Conservation (phyloP, 2,329 filamentous ascomycete genomes). For the Trichoderma polysporum region DNA sequence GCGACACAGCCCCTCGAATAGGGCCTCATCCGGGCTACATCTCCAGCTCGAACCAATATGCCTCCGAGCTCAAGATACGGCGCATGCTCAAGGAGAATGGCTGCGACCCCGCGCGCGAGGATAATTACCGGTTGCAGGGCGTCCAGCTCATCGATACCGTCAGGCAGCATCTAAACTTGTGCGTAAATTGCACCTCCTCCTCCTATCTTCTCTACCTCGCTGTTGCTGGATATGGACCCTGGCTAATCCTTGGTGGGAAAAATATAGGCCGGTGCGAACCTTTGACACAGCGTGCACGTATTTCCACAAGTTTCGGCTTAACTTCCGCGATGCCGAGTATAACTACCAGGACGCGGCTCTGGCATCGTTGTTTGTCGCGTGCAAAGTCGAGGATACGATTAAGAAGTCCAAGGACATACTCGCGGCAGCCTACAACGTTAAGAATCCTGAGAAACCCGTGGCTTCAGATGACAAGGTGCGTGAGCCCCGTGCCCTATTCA, state of each 20-base stretch:
- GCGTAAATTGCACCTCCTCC: conserved; percentile 44
- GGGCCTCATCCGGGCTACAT: conserved; percentile 51
- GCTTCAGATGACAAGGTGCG: conserved; percentile 79
- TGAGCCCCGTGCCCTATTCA: neutral
- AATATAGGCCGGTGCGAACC: conserved; percentile 74
- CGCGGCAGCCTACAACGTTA: conserved; percentile 85
- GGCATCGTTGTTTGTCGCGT: conserved; percentile 85
- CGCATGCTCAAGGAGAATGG: conserved; percentile 67
- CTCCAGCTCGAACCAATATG: conserved; percentile 64
- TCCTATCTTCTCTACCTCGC: neutral
- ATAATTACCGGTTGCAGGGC: conserved; percentile 77
- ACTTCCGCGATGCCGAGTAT: conserved; percentile 82
- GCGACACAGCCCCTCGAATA: conserved; percentile 27
- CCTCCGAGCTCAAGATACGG: conserved; percentile 78
- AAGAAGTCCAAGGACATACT: conserved; percentile 96
- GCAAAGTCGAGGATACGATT: conserved; percentile 96
- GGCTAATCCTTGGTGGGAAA: neutral
- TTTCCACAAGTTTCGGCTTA: conserved; percentile 89
- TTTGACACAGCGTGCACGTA: conserved; percentile 90
- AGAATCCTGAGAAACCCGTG: conserved; percentile 63
- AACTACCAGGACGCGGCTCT: conserved; percentile 83
- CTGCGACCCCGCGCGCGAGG: conserved; percentile 75
- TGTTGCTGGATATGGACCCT: neutral
- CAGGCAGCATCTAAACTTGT: conserved; percentile 76
- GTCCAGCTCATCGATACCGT: conserved; percentile 87